These are phyloP conservation scores for Pseudognaphalium luteoalbum DNA, from an alignment of 129 eudicot genomes.

Conservation along the genomic window DNA sequence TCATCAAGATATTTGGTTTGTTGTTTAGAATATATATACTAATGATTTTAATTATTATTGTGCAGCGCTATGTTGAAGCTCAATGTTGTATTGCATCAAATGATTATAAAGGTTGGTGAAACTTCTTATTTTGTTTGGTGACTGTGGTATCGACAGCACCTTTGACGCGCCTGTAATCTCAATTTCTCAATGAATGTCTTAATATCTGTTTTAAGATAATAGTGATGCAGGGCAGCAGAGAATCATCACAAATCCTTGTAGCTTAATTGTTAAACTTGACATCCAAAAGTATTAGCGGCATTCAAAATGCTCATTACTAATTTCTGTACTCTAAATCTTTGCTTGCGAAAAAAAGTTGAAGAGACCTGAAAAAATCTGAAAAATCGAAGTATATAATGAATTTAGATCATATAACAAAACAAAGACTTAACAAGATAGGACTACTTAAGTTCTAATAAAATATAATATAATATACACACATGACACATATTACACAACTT, in stretches of 20 bases:
- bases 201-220: slow-evolving; percentile 23
- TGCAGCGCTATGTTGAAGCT: slow-evolving; percentile 97
- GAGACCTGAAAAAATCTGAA: neutral
- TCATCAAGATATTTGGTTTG: neutral
- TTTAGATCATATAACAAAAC: neutral
- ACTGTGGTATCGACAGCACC: too few species aligned
- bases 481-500: neutral
- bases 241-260: neutral
- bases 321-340: neutral
- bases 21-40: neutral
- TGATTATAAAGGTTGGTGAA: slow-evolving; percentile 82
- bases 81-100: slow-evolving; percentile 93
- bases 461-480: neutral
- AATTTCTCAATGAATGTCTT: slow-evolving; percentile 6
- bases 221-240: neutral
- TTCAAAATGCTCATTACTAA: neutral
- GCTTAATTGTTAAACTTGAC: neutral
- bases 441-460: neutral
- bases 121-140: too few species aligned
- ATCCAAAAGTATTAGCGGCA: neutral
- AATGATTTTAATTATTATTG: neutral
- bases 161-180: neutral
- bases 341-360: neutral
- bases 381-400: neutral
- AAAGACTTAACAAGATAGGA: neutral